Conservation (phyloP, 305 asterid species). For the Fraxinus floribunda region DNA sequence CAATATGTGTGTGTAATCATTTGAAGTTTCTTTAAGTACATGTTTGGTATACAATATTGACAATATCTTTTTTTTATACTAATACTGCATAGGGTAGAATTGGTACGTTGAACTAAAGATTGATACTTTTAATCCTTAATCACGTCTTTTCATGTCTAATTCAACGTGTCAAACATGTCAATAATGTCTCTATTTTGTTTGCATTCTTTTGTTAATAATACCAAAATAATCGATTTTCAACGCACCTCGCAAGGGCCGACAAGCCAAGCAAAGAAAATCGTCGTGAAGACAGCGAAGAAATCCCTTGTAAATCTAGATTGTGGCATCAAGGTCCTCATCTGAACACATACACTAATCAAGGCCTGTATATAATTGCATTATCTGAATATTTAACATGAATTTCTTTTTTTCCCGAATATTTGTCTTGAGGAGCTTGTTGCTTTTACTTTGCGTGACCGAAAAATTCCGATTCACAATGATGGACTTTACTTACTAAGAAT, state of each 20-base stretch:
- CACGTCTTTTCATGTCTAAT: neutral
- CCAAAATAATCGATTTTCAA: neutral
- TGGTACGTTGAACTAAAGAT: neutral
- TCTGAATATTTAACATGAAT: neutral
- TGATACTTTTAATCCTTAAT: neutral
- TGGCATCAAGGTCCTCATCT: conserved; percentile 60
- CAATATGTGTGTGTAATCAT: neutral
- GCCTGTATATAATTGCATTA: neutral
- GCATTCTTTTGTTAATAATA: neutral
- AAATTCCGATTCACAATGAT: neutral
- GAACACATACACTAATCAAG: neutral
- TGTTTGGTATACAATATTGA: neutral
- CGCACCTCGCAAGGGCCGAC: conserved; percentile 81
- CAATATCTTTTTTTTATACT: neutral
- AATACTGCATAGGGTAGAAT: neutral
- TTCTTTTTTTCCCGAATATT: neutral
- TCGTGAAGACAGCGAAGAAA: conserved; percentile 69
- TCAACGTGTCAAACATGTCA: neutral
- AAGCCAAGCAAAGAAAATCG: conserved; percentile 78
- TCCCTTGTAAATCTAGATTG: conserved; percentile 67
- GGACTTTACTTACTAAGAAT: neutral
- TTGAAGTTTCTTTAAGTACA: too few species aligned
- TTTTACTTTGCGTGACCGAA: neutral
- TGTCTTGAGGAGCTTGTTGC: neutral
- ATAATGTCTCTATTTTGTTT: neutral